These are phyloP conservation scores for Aquanectria penicillioides DNA, from an alignment of 2,329 filamentous ascomycete genomes.

Conservation along the genomic window DNA sequence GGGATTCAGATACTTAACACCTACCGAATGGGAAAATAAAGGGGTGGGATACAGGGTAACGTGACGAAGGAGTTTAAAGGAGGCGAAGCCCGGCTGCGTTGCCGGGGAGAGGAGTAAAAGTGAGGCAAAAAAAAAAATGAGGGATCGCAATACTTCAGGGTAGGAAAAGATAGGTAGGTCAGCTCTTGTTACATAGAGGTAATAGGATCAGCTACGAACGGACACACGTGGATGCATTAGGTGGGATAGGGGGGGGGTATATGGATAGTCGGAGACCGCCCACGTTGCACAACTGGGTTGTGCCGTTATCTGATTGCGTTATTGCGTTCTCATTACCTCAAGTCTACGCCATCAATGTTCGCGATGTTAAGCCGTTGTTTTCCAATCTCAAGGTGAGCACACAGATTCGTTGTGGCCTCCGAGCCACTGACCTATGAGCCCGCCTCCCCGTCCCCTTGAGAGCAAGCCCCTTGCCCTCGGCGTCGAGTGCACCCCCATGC, in stretches of 20 bases:
- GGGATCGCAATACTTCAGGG: too few species aligned
- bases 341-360: neutral
- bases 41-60: too few species aligned
- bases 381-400: neutral
- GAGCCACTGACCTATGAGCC: neutral
- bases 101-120: too few species aligned
- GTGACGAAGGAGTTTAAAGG: too few species aligned
- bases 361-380: neutral
- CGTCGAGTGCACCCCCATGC: slow-evolving; percentile 4
- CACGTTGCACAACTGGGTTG: slow-evolving; percentile 5
- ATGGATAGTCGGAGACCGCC: neutral
- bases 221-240: slow-evolving; percentile 3
- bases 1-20: neutral
- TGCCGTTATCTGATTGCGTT: slow-evolving; percentile 14
- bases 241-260: neutral
- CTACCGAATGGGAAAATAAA: neutral
- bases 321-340: slow-evolving; percentile 14
- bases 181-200: too few species aligned
- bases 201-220: too few species aligned
- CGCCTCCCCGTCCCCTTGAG: neutral
- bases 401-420: too few species aligned
- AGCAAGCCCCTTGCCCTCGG: neutral
- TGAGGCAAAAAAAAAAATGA: too few species aligned
- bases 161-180: too few species aligned
- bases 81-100: too few species aligned